Evolutionary conservation across 2,329 filamentous ascomycete genomes (phyloP).

Genomic region (Xylaria hypoxylon): DNA sequence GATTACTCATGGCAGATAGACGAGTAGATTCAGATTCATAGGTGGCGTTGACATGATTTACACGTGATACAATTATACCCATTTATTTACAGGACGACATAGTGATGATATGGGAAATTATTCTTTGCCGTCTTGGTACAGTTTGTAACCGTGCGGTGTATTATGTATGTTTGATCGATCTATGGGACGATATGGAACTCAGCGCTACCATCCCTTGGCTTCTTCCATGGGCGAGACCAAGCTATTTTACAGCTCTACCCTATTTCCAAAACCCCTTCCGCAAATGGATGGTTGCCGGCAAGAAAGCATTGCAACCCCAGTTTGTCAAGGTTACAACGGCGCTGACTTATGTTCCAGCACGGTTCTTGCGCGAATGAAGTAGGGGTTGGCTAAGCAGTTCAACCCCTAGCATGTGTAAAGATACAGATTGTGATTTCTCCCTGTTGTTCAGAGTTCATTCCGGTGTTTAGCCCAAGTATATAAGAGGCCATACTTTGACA

Average conservation of each 20-base stretch:
- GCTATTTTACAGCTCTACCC: not conserved
- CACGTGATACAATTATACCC: constrained; percentile 34
- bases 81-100: constrained; percentile 9
- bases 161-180: constrained; percentile 31
- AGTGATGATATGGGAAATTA: constrained; percentile 4
- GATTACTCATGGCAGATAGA: constrained; percentile 98
- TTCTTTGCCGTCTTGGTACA: not conserved
- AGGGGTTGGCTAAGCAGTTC: not conserved
- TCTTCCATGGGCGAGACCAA: constrained; percentile 6
- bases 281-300: not conserved
- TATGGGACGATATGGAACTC: constrained; percentile 13
- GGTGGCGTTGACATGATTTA: constrained; percentile 23
- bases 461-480: constrained; percentile 6
- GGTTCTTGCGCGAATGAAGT: not conserved
- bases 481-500: not conserved
- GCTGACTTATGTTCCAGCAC: not conserved
- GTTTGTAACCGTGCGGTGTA: constrained; percentile 18
- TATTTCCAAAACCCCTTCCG: not conserved
- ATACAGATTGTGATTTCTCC: constrained; percentile 2
- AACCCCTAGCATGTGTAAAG: not conserved
- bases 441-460: not conserved
- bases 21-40: constrained; percentile 65
- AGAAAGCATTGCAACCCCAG: not conserved
- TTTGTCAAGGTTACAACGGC: not conserved
- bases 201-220: not conserved